Conservation (phyloP, 805 yeast genomes). For the Wickerhamiella galacta region DNA sequence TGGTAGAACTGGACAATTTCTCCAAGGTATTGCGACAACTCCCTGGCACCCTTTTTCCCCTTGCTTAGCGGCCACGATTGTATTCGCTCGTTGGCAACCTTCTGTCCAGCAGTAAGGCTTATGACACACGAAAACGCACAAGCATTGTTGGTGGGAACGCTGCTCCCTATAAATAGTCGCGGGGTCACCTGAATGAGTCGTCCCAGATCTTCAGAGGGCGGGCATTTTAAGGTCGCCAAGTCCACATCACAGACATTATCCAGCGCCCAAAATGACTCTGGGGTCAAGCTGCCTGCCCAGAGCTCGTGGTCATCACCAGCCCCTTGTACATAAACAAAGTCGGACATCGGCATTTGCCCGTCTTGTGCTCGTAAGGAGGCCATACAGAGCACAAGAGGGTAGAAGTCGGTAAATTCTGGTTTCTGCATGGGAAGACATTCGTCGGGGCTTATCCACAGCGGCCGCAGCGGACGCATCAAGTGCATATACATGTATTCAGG, state of each 20-base stretch:
- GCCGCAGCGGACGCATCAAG: conserved; percentile 40
- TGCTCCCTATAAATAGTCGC: conserved; percentile 1
- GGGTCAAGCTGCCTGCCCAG: conserved; percentile 49
- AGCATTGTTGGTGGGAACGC: conserved; percentile 1
- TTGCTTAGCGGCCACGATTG: conserved; percentile 15
- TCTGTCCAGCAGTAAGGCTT: background rate
- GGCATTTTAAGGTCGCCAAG: too few species aligned
- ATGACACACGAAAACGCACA: background rate
- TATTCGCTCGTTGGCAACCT: conserved; percentile 1
- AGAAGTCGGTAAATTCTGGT: conserved; percentile 23
- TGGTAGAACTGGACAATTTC: too few species aligned
- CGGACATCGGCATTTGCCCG: conserved; percentile 32
- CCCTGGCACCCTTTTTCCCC: conserved; percentile 51
- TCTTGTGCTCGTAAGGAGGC: conserved; percentile 48
- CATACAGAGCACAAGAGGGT: conserved; percentile 38
- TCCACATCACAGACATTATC: conserved; percentile 21
- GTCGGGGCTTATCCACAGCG: conserved; percentile 56
- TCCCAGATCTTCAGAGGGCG: conserved; percentile 20
- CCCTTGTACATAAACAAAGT: conserved; percentile 65
- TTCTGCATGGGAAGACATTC: conserved; percentile 22
- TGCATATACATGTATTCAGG: conserved; percentile 22
- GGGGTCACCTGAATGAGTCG: conserved; percentile 8
- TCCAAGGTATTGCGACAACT: conserved; percentile 34
- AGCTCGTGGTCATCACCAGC: conserved; percentile 90
- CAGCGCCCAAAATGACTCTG: conserved; percentile 51